phyloP scores from a whole-genome alignment of 2,329 filamentous ascomycete genomes.

The Alternaria panax region DNA sequence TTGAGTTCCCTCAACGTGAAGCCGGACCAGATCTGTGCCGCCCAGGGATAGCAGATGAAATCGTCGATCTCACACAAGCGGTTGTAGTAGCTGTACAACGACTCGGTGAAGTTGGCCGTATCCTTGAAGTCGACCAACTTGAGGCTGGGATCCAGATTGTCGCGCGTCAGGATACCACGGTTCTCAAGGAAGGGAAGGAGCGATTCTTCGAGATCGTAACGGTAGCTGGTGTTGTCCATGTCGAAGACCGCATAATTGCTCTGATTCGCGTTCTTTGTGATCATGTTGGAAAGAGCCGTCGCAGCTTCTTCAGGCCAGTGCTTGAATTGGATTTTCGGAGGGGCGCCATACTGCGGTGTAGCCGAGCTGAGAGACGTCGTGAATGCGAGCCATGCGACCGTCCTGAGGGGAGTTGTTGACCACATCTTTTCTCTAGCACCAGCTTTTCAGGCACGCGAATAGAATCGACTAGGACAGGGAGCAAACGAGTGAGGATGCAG shows the following conservation, averaged over 20 bases:
- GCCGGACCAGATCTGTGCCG: constrained; percentile 39
- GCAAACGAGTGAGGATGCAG: constrained; percentile 1
- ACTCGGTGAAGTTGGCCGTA: constrained; percentile 40
- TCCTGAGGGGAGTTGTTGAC: constrained; percentile 15
- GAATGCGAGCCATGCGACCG: constrained; percentile 32
- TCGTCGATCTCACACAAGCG: constrained; percentile 42
- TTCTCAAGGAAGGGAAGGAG: constrained; percentile 42
- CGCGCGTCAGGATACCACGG: constrained; percentile 40
- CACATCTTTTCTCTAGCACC: constrained; percentile 3
- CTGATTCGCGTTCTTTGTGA: constrained; percentile 38
- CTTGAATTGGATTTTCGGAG: constrained; percentile 28
- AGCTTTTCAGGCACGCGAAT: background rate
- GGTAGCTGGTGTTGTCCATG: constrained; percentile 44
- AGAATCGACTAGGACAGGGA: background rate
- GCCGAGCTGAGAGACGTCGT: constrained; percentile 14
- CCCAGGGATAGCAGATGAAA: constrained; percentile 43
- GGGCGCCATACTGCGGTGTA: constrained; percentile 23
- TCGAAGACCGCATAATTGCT: constrained; percentile 44
- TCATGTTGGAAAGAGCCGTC: constrained; percentile 38
- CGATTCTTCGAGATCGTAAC: constrained; percentile 41
- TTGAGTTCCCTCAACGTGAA: constrained; percentile 37
- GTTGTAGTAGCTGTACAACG: constrained; percentile 42
- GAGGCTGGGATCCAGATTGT: constrained; percentile 37
- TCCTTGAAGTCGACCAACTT: constrained; percentile 45
- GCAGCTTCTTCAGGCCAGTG: constrained; percentile 39